Evolutionary conservation across 2,329 filamentous ascomycete genomes (phyloP), one percentile per base, ranked within the genome.

Genomic region (Fusarium pseudograminearum): DNA sequence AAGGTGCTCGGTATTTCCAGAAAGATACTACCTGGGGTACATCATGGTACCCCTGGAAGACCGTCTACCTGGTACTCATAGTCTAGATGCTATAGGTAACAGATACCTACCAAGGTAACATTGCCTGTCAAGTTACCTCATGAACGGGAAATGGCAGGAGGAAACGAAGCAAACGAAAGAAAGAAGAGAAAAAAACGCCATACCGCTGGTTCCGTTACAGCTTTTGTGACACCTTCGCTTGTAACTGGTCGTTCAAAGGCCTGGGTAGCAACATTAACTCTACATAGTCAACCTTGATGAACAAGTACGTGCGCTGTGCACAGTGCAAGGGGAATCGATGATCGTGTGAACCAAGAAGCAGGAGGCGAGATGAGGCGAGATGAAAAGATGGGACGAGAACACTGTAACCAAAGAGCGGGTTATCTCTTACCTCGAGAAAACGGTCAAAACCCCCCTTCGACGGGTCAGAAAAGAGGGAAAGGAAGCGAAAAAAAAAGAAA

Each of bases 201-300:
- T 66, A 46, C 46, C 53, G 53, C 40, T 60, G 60, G 59, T 60
- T 47, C 20, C 60, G 28, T 42, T 22, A 50, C 41, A 26, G 28
- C 28, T 24, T 24, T 47, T 50, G 41, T 42, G 45, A n/a, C 30
- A n/a, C 46, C 40, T 55, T 66, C 54, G 47, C 48, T 50, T 50
- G 34, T 33, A 22, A 66, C 55, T 54, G 56, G 63, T 55, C 41
- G 46, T 48, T 61, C 62, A 65, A 66, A 36, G 34, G 20, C 33
- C 61, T 66, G 38, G 61, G 30, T 65, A 65, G 44, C 53, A 65
- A 36, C 41, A 65, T 46, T 30, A 48, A 65, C 40, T 64, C 42
- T 64, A 22, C n/a, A 31, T 36, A 33, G 44, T 26, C 42, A 46
- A 54, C 51, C 51, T 54, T 46, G 51, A 44, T 36, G 22, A n/a